These are phyloP conservation scores for Rhizophagus sp. DNA, from an alignment of 192 early-diverging fungal species.

Conservation along the genomic window DNA sequence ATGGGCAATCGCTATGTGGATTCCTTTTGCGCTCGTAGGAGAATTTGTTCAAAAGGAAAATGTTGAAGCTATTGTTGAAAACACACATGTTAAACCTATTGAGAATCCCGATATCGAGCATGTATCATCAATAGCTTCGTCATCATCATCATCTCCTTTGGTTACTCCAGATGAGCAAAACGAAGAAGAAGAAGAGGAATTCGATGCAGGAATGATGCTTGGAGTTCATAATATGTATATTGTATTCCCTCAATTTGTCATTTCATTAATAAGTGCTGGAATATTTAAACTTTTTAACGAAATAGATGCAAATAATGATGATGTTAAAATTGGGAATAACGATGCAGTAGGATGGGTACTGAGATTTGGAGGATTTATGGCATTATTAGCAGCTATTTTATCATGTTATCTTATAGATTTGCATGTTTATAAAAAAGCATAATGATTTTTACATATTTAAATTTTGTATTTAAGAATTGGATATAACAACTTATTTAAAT, in stretches of 20 bases:
- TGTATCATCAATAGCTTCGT: constrained; percentile 9
- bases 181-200: not conserved
- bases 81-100: not conserved
- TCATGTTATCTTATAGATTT: constrained; percentile 40
- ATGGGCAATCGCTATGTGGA: constrained; percentile 91
- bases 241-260: constrained; percentile 89
- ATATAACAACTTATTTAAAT: too few species aligned
- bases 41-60: constrained; percentile 55
- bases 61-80: not conserved
- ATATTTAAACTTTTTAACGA: constrained; percentile 31
- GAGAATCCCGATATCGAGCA: constrained; percentile 12
- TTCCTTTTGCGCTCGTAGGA: constrained; percentile 91
- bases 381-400: constrained; percentile 64
- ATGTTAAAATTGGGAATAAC: not conserved
- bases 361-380: constrained; percentile 69
- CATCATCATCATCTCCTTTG: not conserved
- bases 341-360: constrained; percentile 69
- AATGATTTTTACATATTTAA: not conserved
- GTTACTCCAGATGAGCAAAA: not conserved
- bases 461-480: not conserved
- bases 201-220: constrained; percentile 71
- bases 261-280: constrained; percentile 60
- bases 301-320: constrained; percentile 8
- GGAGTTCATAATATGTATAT: constrained; percentile 97
- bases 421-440: not conserved